A percentile compares a stretch with the other conserved stretches of the same genome.
Evolutionary conservation across 352 stramenopile genomes (phyloP).

Genomic region (Globisporangium alternatum): DNA sequence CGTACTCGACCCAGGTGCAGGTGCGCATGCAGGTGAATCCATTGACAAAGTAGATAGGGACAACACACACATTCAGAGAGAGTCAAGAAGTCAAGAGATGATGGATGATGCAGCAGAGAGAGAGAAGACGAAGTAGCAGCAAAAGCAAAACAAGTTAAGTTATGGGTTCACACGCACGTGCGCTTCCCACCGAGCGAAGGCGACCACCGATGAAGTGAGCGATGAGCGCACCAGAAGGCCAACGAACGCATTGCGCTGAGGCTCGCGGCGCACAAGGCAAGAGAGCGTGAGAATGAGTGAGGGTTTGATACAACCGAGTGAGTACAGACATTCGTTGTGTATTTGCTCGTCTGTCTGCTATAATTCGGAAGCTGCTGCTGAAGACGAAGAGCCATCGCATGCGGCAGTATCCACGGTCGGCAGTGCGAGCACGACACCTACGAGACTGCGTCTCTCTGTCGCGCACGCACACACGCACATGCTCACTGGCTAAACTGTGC

Average conservation of each 20-base stretch:
- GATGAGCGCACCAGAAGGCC: background rate
- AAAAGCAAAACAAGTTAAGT: slow-evolving; percentile 28
- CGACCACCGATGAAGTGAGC: background rate
- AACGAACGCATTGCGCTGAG: too few species aligned
- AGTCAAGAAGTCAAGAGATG: too few species aligned
- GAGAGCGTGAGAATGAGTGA: too few species aligned
- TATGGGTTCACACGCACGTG: slow-evolving; percentile 23
- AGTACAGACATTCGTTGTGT: background rate
- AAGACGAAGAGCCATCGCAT: too few species aligned
- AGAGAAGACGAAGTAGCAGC: too few species aligned
- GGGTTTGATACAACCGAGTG: background rate
- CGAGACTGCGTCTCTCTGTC: too few species aligned
- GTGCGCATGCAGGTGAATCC: slow-evolving; percentile 80
- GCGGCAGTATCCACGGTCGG: too few species aligned
- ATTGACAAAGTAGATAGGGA: slow-evolving; percentile 26
- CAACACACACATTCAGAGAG: background rate
- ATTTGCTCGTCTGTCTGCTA: background rate
- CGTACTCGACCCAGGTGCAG: slow-evolving; percentile 80
- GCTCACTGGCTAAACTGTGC: too few species aligned
- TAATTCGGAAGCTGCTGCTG: too few species aligned
- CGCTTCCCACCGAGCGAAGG: background rate
- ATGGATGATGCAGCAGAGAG: too few species aligned
- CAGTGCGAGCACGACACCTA: too few species aligned
- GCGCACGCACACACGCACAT: too few species aligned
- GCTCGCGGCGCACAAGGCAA: background rate